These are phyloP conservation scores for Agrocybe praecox DNA, from an alignment of 768 basidiomycete species.

Conservation along the genomic window DNA sequence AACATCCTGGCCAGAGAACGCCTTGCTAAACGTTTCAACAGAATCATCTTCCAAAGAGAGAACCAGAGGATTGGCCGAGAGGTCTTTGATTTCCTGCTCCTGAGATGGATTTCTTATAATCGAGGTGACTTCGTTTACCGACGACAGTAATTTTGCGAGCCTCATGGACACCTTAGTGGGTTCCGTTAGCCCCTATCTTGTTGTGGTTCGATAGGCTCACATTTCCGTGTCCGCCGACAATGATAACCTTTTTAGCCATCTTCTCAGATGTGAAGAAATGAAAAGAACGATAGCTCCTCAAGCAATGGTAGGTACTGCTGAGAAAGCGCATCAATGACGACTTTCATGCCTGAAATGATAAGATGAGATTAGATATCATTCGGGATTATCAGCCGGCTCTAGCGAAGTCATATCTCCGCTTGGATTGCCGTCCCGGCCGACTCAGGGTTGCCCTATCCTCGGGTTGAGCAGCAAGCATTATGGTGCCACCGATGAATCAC, in stretches of 20 bases:
- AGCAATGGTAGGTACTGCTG: not conserved
- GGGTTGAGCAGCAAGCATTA: too few species aligned
- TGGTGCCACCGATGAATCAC: too few species aligned
- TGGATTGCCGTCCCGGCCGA: too few species aligned
- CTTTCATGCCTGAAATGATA: not conserved
- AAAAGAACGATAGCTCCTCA: too few species aligned
- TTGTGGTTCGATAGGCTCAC: conserved; percentile 23
- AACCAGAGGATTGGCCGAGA: conserved; percentile 47
- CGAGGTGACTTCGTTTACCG: conserved; percentile 49
- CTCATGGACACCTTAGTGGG: conserved; percentile 42
- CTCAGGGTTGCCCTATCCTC: too few species aligned
- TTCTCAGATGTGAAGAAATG: not conserved
- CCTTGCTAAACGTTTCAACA: conserved; percentile 43
- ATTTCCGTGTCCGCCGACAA: conserved; percentile 58
- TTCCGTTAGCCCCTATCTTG: not conserved
- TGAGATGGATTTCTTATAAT: conserved; percentile 56
- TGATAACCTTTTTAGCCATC: conserved; percentile 43
- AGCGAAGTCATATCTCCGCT: too few species aligned
- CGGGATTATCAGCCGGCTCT: not conserved
- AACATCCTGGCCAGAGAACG: conserved; percentile 44
- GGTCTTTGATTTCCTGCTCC: conserved; percentile 43
- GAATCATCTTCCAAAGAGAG: conserved; percentile 60
- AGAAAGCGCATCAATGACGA: not conserved
- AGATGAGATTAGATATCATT: conserved; percentile 7
- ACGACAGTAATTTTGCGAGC: conserved; percentile 51